These are phyloP conservation scores for Eucalyptus decipiens DNA, from an alignment of 345 rosid genomes.

Conservation along the genomic window DNA sequence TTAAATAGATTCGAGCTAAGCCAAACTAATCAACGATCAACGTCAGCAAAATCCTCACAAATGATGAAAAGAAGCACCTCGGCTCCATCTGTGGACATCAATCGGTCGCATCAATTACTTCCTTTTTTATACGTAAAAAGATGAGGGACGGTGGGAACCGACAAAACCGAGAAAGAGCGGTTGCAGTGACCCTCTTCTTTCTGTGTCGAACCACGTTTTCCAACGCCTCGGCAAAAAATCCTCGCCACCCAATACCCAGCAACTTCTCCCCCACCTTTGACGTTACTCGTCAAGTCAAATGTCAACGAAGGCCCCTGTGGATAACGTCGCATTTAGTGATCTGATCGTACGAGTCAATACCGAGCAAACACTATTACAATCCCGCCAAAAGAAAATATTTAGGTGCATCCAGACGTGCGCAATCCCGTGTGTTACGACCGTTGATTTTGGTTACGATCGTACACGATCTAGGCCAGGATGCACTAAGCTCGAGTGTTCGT, in stretches of 20 bases:
- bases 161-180: neutral
- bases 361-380: neutral
- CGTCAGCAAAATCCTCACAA: neutral
- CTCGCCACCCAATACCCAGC: neutral
- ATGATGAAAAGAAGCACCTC: neutral
- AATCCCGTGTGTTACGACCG: too few relatives aligned
- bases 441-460: neutral
- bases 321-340: neutral
- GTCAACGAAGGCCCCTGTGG: neutral
- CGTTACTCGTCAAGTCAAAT: neutral
- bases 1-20: neutral
- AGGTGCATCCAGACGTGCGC: neutral
- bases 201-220: neutral
- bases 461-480: neutral
- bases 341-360: neutral
- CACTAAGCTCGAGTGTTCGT: rapidly evolving
- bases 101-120: neutral
- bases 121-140: neutral
- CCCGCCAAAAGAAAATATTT: neutral
- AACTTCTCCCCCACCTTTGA: neutral
- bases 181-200: neutral
- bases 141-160: neutral
- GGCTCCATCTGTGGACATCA: neutral
- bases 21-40: neutral
- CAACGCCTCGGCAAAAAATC: neutral